Evolutionary conservation across 805 yeast species (phyloP).

Genomic region (Starmerella etchellsii): DNA sequence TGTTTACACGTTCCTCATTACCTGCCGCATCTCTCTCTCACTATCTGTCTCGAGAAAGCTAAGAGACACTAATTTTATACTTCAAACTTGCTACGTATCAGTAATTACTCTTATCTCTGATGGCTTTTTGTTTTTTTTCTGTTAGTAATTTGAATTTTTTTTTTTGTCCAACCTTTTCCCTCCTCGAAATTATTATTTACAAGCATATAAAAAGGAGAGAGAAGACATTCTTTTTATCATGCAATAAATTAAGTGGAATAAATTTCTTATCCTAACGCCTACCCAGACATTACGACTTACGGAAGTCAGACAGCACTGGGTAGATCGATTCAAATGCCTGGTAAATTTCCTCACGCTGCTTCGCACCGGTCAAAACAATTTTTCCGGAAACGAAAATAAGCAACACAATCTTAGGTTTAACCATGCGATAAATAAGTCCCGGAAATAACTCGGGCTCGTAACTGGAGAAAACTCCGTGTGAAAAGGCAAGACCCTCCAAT

Average conservation of each 20-base stretch:
- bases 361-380: conserved; percentile 96
- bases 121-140: too few relatives aligned
- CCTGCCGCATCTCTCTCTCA: too few relatives aligned
- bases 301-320: conserved; percentile 95
- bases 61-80: too few relatives aligned
- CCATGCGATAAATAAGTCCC: conserved; percentile 98
- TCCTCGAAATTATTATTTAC: too few relatives aligned
- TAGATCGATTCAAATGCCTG: conserved; percentile 97
- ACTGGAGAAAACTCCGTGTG: conserved; percentile 97
- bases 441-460: conserved; percentile 98
- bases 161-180: too few relatives aligned
- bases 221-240: background rate
- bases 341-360: conserved; percentile 95
- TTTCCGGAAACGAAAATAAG: conserved; percentile 94
- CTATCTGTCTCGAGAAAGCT: too few relatives aligned
- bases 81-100: too few relatives aligned
- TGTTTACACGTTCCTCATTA: too few relatives aligned
- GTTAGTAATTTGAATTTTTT: too few relatives aligned
- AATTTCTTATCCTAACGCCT: too few relatives aligned
- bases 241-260: conserved; percentile 7
- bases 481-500: conserved; percentile 91
- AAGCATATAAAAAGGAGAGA: background rate
- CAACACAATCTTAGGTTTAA: conserved; percentile 92
- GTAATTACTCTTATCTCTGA: too few relatives aligned
- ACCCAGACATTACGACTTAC: conserved; percentile 56